phyloP scores from a whole-genome alignment of 75 land plant genomes.

The Pinus taeda region DNA sequence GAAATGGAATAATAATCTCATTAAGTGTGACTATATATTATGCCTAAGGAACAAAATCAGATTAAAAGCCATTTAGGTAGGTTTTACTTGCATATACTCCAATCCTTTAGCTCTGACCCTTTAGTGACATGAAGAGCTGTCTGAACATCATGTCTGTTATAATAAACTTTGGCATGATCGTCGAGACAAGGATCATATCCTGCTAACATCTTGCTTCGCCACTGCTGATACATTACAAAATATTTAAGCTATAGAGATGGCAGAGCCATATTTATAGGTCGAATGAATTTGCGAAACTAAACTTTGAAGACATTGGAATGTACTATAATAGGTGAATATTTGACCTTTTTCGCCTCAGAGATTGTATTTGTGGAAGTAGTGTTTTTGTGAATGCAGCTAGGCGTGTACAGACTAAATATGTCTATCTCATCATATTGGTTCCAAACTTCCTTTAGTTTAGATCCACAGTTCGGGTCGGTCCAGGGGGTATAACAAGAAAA shows the following conservation, averaged over 20 bases:
- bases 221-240: too few relatives aligned
- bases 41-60: too few relatives aligned
- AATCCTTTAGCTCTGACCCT: slow-evolving; percentile 37
- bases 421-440: slow-evolving; percentile 50
- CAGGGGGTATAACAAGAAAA: slow-evolving; percentile 32
- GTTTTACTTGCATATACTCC: slow-evolving; percentile 70
- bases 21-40: too few relatives aligned
- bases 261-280: too few relatives aligned
- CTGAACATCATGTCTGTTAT: slow-evolving; percentile 54
- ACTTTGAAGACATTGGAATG: too few relatives aligned
- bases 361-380: too few relatives aligned
- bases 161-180: slow-evolving; percentile 39
- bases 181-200: slow-evolving; percentile 53
- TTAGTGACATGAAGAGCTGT: slow-evolving; percentile 54
- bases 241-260: too few relatives aligned
- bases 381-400: slow-evolving; percentile 22
- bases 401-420: slow-evolving; percentile 58
- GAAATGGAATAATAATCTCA: not conserved
- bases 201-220: too few relatives aligned
- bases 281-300: too few relatives aligned
- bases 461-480: slow-evolving; percentile 12
- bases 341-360: too few relatives aligned
- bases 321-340: too few relatives aligned
- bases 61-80: not conserved
- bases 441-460: slow-evolving; percentile 34